These are phyloP conservation scores for Amaranthus tricolor DNA, from an alignment of 179 eudicot genomes.

Conservation along the genomic window DNA sequence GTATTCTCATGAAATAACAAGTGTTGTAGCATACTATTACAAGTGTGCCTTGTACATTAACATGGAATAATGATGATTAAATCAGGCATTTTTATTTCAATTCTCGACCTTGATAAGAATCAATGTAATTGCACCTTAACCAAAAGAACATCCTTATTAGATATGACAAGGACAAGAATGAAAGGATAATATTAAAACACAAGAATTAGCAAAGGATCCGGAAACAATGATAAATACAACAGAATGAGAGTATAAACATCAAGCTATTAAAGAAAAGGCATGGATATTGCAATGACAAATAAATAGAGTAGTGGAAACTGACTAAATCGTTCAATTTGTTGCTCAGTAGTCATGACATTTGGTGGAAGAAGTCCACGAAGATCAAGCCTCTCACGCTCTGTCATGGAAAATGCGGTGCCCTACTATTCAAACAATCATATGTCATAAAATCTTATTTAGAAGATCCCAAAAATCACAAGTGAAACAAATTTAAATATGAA, in stretches of 20 bases:
- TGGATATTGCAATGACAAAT: slow-evolving; percentile 11
- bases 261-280: slow-evolving; percentile 2
- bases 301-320: slow-evolving; percentile 33
- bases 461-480: neutral
- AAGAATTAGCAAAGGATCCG: neutral
- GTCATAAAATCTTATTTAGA: slow-evolving; percentile 8
- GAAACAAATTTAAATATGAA: neutral
- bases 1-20: no score
- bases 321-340: slow-evolving; percentile 91
- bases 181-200: neutral
- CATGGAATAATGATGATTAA: no score
- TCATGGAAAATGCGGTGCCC: slow-evolving; percentile 99
- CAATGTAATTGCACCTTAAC: no score
- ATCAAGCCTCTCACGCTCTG: slow-evolving; percentile 94
- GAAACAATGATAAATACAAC: neutral
- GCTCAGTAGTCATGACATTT: slow-evolving; percentile 77
- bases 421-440: slow-evolving; percentile 32
- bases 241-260: neutral
- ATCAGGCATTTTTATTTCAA: no score
- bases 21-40: no score
- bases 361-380: slow-evolving; percentile 98
- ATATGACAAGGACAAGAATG: no score
- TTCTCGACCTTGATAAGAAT: no score
- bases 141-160: no score
- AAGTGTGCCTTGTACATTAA: no score